Percentiles rank a stretch among this genome's conserved stretches.
phyloP scores from a whole-genome alignment of 352 stramenopile species.

The Globisporangium carolinianum region DNA sequence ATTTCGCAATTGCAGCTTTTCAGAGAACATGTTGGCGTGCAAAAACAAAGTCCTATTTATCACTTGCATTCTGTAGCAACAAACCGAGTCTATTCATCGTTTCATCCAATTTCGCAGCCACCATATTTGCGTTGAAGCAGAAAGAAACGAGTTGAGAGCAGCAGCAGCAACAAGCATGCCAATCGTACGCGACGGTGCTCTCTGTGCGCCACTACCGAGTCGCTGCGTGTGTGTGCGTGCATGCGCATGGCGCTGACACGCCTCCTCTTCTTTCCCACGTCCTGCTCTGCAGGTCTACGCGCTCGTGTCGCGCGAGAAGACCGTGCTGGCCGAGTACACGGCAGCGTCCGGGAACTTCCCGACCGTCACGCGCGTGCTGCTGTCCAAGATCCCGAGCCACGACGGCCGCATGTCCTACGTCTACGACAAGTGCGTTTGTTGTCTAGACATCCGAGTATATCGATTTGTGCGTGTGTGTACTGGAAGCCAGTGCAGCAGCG shows the following conservation, averaged over 20 bases:
- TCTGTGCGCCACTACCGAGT: neutral
- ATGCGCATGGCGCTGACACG: neutral
- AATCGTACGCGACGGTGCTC: constrained; percentile 7
- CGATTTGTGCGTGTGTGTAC: neutral
- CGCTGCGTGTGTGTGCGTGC: neutral
- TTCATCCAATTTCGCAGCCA: neutral
- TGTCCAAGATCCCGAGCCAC: constrained; percentile 93
- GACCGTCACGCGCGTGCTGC: constrained; percentile 95
- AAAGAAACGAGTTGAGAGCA: neutral
- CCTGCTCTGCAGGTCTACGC: constrained; percentile 85
- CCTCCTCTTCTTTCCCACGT: too few relatives aligned
- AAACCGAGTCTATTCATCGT: neutral
- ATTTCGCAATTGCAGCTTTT: neutral
- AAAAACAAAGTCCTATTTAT: neutral
- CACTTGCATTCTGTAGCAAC: neutral
- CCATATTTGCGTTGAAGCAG: neutral
- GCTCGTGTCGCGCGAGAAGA: constrained; percentile 95
- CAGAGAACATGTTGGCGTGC: neutral
- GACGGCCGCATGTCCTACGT: constrained; percentile 97
- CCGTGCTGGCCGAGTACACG: constrained; percentile 97
- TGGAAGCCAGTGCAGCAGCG: too few relatives aligned
- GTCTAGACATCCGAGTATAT: neutral
- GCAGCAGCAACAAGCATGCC: constrained; percentile 4
- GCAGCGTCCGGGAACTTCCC: constrained; percentile 96
- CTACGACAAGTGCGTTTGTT: constrained; percentile 89